Base-by-base conservation (phyloP, 139 green algal genomes). In the Chlamydomonas asymmetrica region DNA sequence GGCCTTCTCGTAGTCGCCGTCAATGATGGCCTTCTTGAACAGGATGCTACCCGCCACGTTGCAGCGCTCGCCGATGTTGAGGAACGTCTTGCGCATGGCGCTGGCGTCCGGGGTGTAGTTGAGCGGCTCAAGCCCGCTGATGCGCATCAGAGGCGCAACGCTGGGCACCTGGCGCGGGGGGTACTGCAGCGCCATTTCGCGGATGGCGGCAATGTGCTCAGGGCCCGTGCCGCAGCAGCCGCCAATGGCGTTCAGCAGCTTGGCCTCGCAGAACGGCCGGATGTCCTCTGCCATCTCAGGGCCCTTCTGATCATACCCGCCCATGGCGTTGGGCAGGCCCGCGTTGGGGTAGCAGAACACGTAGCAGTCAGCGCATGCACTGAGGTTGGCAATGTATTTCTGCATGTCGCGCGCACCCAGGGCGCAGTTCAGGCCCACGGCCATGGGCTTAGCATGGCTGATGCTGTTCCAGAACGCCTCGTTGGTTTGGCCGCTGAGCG, bases 281-380 rank as follows among this genome's bases (percentile, higher is more conserved):
- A 98, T 89, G 63, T 98, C 95, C 79, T 97, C 93, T 20, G 93
- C 94, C 92, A 99, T 98, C 83, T 95, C 96, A 0, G 68, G 25
- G 13, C 86, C 88, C 81, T 96, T 97, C 89, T 99, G 93, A 88
- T 99, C 96, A 73, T 99, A 99, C 7, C 95, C 95, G 50, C 96
- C 96, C 94, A 99, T 98, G 70, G 95, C 94, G 72, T 99, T 99
- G 71, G 96, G 96, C 75, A 99, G 88, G 41, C 96, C 96, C 9
- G 96, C 96, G 82, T 99, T 99, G 72, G 96, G 96, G 88, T 99
- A 98, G 86, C 89, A 96, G 81, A 98, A 97, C 65, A 98, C 93
- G 63, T 87, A 97, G 88, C 94, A 98, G 85, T 98, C 94, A 0
- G 93, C 92, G 67, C 87, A 95, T 29, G 80, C 73, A 43, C 75